Conservation (phyloP, 2,329 filamentous ascomycete species). For the Fusarium verticillioides region DNA sequence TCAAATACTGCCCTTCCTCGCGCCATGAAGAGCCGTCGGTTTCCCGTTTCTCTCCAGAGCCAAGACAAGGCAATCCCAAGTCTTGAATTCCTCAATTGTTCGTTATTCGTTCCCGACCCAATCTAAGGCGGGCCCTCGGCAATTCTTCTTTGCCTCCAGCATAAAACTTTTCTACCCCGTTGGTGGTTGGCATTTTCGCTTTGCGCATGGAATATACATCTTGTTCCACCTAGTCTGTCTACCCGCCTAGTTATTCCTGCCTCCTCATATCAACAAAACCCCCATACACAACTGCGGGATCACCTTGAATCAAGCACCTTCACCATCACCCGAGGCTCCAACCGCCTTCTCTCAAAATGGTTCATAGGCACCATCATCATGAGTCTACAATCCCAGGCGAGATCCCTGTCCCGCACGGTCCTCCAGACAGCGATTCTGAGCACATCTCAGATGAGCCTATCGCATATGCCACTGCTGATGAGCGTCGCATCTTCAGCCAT, state of each 20-base stretch:
- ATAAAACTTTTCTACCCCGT: constrained; percentile 3
- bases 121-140: constrained; percentile 5
- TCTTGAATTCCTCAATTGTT: constrained; percentile 12
- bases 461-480: constrained; percentile 57
- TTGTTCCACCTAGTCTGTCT: neutral
- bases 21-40: constrained; percentile 3
- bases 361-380: constrained; percentile 47
- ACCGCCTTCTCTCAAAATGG: constrained; percentile 32
- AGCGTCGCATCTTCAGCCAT: constrained; percentile 75
- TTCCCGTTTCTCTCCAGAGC: constrained; percentile 16
- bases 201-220: constrained; percentile 6
- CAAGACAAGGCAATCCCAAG: constrained; percentile 13
- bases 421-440: constrained; percentile 58
- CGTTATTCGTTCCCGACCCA: neutral
- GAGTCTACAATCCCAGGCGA: constrained; percentile 57
- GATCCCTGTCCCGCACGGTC: constrained; percentile 65
- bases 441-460: constrained; percentile 56
- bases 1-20: constrained; percentile 45
- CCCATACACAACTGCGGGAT: neutral
- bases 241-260: constrained; percentile 3
- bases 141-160: constrained; percentile 19
- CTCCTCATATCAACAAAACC: neutral
- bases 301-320: neutral
- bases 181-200: constrained; percentile 23
- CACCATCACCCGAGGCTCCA: neutral